These are phyloP conservation scores for Acer campestre DNA, from an alignment of 345 rosid genomes.

Conservation along the genomic window DNA sequence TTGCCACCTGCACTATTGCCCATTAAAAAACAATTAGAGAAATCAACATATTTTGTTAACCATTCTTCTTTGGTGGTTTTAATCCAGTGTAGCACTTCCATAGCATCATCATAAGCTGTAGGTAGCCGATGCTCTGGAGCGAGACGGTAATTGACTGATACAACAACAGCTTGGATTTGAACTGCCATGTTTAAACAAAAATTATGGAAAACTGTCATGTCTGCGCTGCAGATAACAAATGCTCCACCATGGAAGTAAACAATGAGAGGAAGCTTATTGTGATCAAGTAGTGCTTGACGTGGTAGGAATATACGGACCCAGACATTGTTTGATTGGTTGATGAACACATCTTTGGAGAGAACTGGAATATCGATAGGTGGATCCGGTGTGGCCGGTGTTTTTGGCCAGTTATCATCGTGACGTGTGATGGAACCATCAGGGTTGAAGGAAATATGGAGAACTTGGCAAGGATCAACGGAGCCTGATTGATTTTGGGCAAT, in stretches of 20 bases:
- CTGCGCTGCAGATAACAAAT: conserved; percentile 44
- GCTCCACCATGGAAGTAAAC: conserved; percentile 70
- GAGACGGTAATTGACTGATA: conserved; percentile 50
- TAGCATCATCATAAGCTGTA: conserved; percentile 62
- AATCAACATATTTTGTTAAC: conserved; percentile 41
- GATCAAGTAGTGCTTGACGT: conserved; percentile 5
- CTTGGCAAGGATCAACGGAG: conserved; percentile 26
- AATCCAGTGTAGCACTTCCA: conserved; percentile 48
- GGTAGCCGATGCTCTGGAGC: conserved; percentile 79
- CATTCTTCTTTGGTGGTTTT: conserved; percentile 33
- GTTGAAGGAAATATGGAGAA: conserved; percentile 30
- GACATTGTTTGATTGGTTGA: conserved; percentile 33
- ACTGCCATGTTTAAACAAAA: conserved; percentile 40
- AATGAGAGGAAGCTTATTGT: conserved; percentile 50
- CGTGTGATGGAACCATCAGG: conserved; percentile 47
- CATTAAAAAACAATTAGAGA: conserved; percentile 42
- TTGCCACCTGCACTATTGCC: conserved; percentile 70
- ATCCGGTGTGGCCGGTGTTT: conserved; percentile 27
- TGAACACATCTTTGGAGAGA: conserved; percentile 38
- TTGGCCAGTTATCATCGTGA: conserved; percentile 8
- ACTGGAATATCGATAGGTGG: conserved; percentile 5
- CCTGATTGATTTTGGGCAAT: neutral
- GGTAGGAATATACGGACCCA: conserved; percentile 43
- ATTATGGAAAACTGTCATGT: conserved; percentile 6
- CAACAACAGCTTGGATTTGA: conserved; percentile 40